Conservation (phyloP, 1,284 basidiomycete genomes). For the Tremellales sp. region DNA sequence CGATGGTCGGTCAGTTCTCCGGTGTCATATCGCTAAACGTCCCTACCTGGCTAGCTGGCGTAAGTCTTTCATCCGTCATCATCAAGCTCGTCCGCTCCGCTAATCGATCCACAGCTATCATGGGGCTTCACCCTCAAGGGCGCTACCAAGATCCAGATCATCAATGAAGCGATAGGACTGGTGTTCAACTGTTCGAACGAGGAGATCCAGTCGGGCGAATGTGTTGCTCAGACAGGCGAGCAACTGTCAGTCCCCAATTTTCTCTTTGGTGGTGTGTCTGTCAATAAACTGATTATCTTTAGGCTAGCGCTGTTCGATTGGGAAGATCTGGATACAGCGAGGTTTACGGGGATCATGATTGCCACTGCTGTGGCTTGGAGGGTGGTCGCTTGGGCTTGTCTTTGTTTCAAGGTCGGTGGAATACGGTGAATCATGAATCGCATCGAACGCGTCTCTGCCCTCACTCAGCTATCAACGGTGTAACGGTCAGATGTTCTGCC, state of each 20-base stretch:
- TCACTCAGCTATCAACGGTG: too few species aligned
- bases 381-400: conserved; percentile 27
- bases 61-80: conserved; percentile 11
- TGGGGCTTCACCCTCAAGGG: conserved; percentile 40
- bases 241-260: conserved; percentile 38
- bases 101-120: conserved; percentile 26
- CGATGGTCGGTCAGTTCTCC: conserved; percentile 37
- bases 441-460: too few species aligned
- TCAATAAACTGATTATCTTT: conserved; percentile 5
- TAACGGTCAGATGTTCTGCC: too few species aligned
- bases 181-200: conserved; percentile 44
- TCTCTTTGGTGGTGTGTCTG: conserved; percentile 5
- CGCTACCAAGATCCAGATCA: conserved; percentile 45
- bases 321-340: conserved; percentile 38
- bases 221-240: conserved; percentile 48
- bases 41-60: conserved; percentile 44
- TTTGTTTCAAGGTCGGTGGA: conserved; percentile 26
- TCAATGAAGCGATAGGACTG: conserved; percentile 49
- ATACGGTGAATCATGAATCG: too few species aligned
- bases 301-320: conserved; percentile 42
- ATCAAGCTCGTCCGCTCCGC: background rate
- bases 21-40: conserved; percentile 50
- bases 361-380: conserved; percentile 41
- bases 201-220: conserved; percentile 41
- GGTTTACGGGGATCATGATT: conserved; percentile 46